Base-by-base conservation (phyloP, 164 flowering plant genomes). In the Pachysandra terminalis region DNA sequence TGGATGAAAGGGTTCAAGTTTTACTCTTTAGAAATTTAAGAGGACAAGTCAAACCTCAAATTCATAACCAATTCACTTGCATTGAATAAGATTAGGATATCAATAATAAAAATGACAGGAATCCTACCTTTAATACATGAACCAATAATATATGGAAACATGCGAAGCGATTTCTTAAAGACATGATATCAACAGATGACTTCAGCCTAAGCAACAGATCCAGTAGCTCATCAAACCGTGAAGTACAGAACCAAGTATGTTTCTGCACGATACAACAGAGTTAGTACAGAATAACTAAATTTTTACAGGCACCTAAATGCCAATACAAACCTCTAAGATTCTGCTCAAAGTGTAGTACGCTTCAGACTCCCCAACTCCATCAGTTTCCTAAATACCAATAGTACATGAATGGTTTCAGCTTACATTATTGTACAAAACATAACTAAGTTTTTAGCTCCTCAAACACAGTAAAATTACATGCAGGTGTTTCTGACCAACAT, bases 231-330 rank as follows among this genome's bases (percentile, higher is more conserved):
- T 37, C 77, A 77, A 75, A 79, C 27, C 81, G 76, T 28, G 89
- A 80, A 68, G 94, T 82, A 71, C 79, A 79, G 79, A 91, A 91
- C 88, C 83, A 78, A 64, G 81, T 51, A 73, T 88, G 91, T 63
- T 83, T 91, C 98, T 93, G 90, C 74, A 79, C 22, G 14, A 62
- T 10, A 71, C 22, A 35, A 2, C 0, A 59, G 17, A 61, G 41
- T 32, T 9, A 62, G 10, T 14, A 56, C 21, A 57, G n/a, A 59
- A 32, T 22, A 61, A 55, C 19, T 13, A 28, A 37, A 40, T 32
- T 5, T 9, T 5, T 21, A 58, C 19, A 54, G 51, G 1, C 25
- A 35, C 25, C 17, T 41, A 41, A 22, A 70, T 61, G 40, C 22
- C 59, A 65, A 27, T n/a, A 37, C 75, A 59, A n/a, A 92, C 98